Conservation (phyloP, 768 basidiomycete genomes). For the Suillus fuscotomentosus region DNA sequence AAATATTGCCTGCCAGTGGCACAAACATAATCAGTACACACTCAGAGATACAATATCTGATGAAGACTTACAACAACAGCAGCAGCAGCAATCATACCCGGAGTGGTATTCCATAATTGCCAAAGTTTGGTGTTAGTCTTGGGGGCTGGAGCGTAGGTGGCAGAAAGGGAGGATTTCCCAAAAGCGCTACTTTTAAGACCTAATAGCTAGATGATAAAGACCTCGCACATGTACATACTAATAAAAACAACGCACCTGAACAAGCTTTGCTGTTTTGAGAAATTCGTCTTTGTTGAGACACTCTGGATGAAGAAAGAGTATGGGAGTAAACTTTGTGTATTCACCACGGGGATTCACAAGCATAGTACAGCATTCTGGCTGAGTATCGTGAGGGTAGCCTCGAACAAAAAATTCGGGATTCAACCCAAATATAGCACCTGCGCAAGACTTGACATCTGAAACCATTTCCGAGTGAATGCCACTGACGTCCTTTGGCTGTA, state of each 20-base stretch:
- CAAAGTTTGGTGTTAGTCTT: slow-evolving; percentile 7
- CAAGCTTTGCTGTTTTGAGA: background rate
- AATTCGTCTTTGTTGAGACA: background rate
- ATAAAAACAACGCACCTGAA: background rate
- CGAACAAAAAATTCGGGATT: background rate
- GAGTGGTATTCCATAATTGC: background rate
- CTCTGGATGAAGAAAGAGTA: slow-evolving; percentile 1
- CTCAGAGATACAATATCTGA: background rate
- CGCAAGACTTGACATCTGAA: slow-evolving; percentile 2
- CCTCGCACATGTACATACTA: background rate
- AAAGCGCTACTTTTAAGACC: background rate
- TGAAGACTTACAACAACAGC: slow-evolving; percentile 5
- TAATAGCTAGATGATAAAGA: background rate
- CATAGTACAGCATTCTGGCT: background rate
- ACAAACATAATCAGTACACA: background rate
- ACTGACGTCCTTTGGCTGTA: background rate
- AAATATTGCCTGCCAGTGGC: slow-evolving; percentile 6
- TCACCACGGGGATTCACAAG: background rate
- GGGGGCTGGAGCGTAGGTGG: background rate
- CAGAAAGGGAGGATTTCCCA: background rate
- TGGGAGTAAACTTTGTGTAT: slow-evolving; percentile 6
- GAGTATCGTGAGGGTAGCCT: background rate
- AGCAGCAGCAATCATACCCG: slow-evolving; percentile 5
- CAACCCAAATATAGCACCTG: background rate
- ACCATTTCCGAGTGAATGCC: slow-evolving; percentile 1